Evolutionary conservation across 345 rosid species (phyloP).

Genomic region (Linum usitatissimum): DNA sequence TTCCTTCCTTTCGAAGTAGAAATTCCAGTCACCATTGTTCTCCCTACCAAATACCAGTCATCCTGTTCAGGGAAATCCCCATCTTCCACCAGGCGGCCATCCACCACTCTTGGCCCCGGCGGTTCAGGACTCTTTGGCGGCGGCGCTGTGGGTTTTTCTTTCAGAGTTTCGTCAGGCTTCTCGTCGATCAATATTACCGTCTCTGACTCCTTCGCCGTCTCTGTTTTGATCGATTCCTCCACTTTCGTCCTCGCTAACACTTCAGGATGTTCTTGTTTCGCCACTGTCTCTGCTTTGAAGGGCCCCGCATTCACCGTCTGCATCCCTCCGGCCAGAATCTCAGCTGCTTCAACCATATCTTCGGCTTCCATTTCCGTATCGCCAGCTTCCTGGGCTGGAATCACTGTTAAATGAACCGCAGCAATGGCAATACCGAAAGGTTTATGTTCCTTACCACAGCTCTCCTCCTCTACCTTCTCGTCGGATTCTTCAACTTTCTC

Average conservation of each 20-base stretch:
- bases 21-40: slow-evolving; percentile 40
- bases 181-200: too few relatives aligned
- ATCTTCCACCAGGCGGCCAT: slow-evolving; percentile 22
- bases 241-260: not conserved
- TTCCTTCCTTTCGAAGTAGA: slow-evolving; percentile 55
- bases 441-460: too few relatives aligned
- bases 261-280: too few relatives aligned
- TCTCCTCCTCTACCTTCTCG: too few relatives aligned
- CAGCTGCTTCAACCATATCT: not conserved
- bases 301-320: slow-evolving; percentile 11
- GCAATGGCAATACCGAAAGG: slow-evolving; percentile 6
- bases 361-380: not conserved
- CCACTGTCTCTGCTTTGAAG: slow-evolving; percentile 1
- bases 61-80: slow-evolving; percentile 38
- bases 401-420: slow-evolving; percentile 18
- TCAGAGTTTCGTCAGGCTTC: not conserved
- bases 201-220: not conserved
- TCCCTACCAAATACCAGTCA: slow-evolving; percentile 51
- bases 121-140: not conserved
- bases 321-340: slow-evolving; percentile 2
- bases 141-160: not conserved
- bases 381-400: slow-evolving; percentile 8
- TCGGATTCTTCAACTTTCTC: not conserved
- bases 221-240: not conserved
- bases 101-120: not conserved